phyloP scores from a whole-genome alignment of 2,329 filamentous ascomycete species.

The Monilinia fructigena region DNA sequence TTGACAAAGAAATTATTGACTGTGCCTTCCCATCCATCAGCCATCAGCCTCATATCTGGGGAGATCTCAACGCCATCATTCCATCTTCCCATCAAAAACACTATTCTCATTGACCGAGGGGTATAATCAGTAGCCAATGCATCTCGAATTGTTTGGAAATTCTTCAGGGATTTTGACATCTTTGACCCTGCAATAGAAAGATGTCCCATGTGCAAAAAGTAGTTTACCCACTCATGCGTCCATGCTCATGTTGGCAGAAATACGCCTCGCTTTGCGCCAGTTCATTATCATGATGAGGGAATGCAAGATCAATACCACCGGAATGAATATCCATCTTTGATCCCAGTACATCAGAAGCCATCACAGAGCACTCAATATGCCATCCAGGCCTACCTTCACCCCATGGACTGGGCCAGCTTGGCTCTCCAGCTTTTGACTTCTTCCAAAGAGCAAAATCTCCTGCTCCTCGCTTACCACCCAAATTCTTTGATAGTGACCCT shows the following conservation, averaged over 20 bases:
- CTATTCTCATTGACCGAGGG: slow-evolving; percentile 74
- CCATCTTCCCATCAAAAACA: slow-evolving; percentile 87
- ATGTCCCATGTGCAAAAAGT: slow-evolving; percentile 95
- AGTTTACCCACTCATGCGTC: slow-evolving; percentile 42
- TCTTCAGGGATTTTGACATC: slow-evolving; percentile 95
- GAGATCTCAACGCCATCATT: slow-evolving; percentile 90
- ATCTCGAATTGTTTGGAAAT: slow-evolving; percentile 90
- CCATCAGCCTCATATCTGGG: slow-evolving; percentile 72
- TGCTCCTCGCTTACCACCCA: slow-evolving; percentile 62
- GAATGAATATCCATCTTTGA: slow-evolving; percentile 83
- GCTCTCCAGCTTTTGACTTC: slow-evolving; percentile 85
- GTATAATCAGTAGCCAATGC: slow-evolving; percentile 72
- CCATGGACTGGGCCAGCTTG: slow-evolving; percentile 86
- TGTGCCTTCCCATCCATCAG: slow-evolving; percentile 67
- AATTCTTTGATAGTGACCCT: slow-evolving; percentile 61
- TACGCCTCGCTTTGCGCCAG: slow-evolving; percentile 88
- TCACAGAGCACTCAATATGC: slow-evolving; percentile 96
- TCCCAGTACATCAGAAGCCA: slow-evolving; percentile 88
- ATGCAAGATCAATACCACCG: slow-evolving; percentile 81
- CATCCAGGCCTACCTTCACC: slow-evolving; percentile 85
- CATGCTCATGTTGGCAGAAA: slow-evolving; percentile 42
- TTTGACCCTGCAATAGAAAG: slow-evolving; percentile 85
- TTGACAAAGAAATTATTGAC: slow-evolving; percentile 55
- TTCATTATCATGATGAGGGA: slow-evolving; percentile 93
- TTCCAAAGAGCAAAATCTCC: slow-evolving; percentile 96